Percentiles rank a stretch among this genome's conserved stretches.
Conservation (phyloP, 192 early-diverging fungal species). For the Helicostylum pulchrum region DNA sequence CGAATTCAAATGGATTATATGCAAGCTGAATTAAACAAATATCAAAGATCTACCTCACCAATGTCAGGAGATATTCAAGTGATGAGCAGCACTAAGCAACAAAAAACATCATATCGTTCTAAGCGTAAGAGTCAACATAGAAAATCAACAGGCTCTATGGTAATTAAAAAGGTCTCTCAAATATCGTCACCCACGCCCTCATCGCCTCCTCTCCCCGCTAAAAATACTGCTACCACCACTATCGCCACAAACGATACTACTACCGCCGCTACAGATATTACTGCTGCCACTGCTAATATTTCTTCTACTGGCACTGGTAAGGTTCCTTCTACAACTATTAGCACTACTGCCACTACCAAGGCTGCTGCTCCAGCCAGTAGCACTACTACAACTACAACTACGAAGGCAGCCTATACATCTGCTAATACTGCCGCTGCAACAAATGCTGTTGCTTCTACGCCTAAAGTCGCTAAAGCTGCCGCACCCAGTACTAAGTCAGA, state of each 20-base stretch:
- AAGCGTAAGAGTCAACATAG: not conserved
- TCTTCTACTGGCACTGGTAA: too few species aligned
- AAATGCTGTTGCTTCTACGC: not conserved
- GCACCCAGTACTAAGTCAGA: not conserved
- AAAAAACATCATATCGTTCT: not conserved
- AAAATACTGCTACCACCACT: too few species aligned
- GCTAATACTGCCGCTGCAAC: not conserved
- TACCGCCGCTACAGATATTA: not conserved
- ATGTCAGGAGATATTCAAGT: not conserved
- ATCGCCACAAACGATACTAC: too few species aligned
- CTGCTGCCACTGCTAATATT: not conserved
- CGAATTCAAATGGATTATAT: conserved; percentile 20
- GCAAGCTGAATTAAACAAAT: conserved; percentile 15
- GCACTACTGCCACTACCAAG: too few species aligned
- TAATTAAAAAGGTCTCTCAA: not conserved
- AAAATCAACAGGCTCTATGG: not conserved
- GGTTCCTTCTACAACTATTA: too few species aligned
- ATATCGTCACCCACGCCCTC: too few species aligned
- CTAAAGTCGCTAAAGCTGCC: not conserved
- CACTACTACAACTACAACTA: not conserved
- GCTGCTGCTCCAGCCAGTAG: not conserved
- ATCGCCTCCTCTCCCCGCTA: too few species aligned
- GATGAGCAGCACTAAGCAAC: too few species aligned
- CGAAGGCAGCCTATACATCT: not conserved
- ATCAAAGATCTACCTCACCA: not conserved